Base-by-base conservation (phyloP, 176 grass and related monocot species). In the Carex myosuroides region DNA sequence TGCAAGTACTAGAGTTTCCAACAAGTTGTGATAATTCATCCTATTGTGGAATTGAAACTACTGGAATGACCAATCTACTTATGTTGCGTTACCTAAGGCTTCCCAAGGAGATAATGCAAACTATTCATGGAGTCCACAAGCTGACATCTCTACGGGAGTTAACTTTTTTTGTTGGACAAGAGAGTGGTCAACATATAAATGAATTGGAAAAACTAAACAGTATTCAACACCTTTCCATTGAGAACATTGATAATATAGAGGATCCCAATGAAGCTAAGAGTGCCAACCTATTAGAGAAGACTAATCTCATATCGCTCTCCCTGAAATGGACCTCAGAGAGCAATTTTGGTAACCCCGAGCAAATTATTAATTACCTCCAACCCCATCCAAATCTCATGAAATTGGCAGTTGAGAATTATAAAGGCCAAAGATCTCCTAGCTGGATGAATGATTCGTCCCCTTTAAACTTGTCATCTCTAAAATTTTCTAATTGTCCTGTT, bases 321-420 rank as follows among this genome's bases (percentile, higher is more conserved):
- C 50, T 87, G 6, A 13, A 22, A 0, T 91, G 90, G 87, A 52
- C 66, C 18, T 17, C 7, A 14, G 22, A 62, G 3, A 1, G 9
- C 70, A 41, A 0, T 18, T 44, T 0, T 55, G 32, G 56, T 63
- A 81, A 46, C 30, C 1, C 9, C 61, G 88, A 90, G 21, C 1
- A 39, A 32, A 30, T 87, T 33, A 79, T 92, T 20, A 83, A 88
- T 0, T 56, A 67, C 17, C 88, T 92, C 8, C 13, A 84, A 85
- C 91, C 85, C 24, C 52, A 83, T 29, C 1, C 32, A 0, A 39
- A 39, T 39, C 37, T 39, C 37, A 39, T 39, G 37, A 6, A 39
- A 39, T 39, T 39, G 37, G 6, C 37, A 39, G 37, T 39, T 39
- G 37, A 39, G 37, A 39, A 39, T 39, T 39, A 39, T 39, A 39